Conservation (phyloP, 78 protist species). For the Dictyostelium purpureum region DNA sequence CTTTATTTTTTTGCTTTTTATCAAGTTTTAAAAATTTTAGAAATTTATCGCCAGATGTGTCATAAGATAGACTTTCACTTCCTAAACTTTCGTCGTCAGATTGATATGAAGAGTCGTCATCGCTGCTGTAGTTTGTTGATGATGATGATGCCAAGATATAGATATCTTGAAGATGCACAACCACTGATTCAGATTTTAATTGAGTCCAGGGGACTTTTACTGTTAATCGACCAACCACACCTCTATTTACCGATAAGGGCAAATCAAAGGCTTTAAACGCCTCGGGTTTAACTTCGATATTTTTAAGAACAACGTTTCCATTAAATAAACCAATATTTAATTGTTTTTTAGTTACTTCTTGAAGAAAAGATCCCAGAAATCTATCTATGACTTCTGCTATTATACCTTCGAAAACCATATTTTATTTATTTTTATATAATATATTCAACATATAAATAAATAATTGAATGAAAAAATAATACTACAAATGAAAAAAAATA, state of each 20-base stretch:
- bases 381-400: constrained; percentile 74
- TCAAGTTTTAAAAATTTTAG: constrained; percentile 56
- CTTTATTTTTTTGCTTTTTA: constrained; percentile 9
- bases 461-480: neutral
- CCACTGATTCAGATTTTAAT: constrained; percentile 54
- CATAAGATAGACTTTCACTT: neutral
- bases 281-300: constrained; percentile 68
- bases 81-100: neutral
- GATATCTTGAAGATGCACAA: constrained; percentile 57
- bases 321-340: constrained; percentile 61
- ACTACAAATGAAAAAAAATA: too few relatives aligned
- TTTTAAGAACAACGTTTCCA: constrained; percentile 59
- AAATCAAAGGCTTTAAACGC: constrained; percentile 64
- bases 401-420: constrained; percentile 59
- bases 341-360: constrained; percentile 66
- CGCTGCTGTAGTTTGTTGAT: neutral
- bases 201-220: constrained; percentile 67
- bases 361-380: constrained; percentile 58
- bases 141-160: constrained; percentile 54
- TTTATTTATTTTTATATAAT: neutral
- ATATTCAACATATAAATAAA: neutral
- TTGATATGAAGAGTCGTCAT: constrained; percentile 15
- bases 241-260: constrained; percentile 56
- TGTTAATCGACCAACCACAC: constrained; percentile 43
- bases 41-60: constrained; percentile 11